These are phyloP conservation scores for Fraxinus baroniana DNA, from an alignment of 305 asterid genomes.

Conservation along the genomic window DNA sequence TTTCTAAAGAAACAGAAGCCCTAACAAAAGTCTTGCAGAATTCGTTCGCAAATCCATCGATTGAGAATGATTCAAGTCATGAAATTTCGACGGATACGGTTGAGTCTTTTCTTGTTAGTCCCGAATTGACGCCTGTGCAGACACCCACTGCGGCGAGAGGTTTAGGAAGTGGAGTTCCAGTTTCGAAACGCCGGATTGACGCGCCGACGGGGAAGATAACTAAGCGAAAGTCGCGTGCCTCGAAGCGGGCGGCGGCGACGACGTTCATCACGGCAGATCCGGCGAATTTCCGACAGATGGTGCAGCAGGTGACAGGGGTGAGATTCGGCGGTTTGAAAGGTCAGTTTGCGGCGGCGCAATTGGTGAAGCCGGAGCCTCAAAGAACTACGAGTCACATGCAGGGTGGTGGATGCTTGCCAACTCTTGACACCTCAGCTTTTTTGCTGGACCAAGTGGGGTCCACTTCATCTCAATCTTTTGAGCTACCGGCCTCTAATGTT, in stretches of 20 bases:
- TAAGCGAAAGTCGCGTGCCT: constrained; percentile 73
- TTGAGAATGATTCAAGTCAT: constrained; percentile 18
- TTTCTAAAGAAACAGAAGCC: constrained; percentile 55
- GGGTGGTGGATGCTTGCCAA: constrained; percentile 37
- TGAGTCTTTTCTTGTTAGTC: constrained; percentile 30
- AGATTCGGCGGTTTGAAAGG: constrained; percentile 41
- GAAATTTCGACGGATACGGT: constrained; percentile 39
- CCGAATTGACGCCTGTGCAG: constrained; percentile 37
- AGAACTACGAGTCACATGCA: constrained; percentile 36
- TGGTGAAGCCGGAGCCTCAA: constrained; percentile 68
- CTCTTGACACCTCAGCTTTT: constrained; percentile 59
- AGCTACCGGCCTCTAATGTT: constrained; percentile 16
- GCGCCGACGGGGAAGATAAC: constrained; percentile 55
- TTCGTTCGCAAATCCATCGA: constrained; percentile 32
- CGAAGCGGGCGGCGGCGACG: constrained; percentile 64
- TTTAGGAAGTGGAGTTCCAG: constrained; percentile 37
- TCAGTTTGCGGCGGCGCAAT: constrained; percentile 29
- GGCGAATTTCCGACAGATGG: constrained; percentile 85
- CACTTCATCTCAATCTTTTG: constrained; percentile 20
- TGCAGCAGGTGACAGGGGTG: constrained; percentile 88
- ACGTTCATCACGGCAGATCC: constrained; percentile 86
- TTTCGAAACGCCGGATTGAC: constrained; percentile 34
- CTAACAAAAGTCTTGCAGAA: constrained; percentile 54
- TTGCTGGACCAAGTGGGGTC: constrained; percentile 41
- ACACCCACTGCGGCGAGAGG: constrained; percentile 47